phyloP scores from a whole-genome alignment of 169 alveolate species.

The Cryptosporidium xiaoi region DNA sequence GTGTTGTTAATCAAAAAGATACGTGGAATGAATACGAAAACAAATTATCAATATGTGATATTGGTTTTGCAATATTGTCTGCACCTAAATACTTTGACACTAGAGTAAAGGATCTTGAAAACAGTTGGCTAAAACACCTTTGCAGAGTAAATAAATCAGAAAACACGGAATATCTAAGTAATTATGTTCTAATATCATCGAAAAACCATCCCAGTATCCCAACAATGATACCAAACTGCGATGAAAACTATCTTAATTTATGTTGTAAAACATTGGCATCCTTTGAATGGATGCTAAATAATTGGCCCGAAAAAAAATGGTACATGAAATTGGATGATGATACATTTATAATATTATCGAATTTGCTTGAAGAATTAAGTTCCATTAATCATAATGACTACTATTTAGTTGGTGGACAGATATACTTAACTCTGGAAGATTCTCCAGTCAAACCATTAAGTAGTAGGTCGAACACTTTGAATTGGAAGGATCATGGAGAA shows the following conservation, averaged over 20 bases:
- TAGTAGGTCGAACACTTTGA: conserved; percentile 43
- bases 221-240: conserved; percentile 61
- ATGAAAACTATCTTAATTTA: conserved; percentile 49
- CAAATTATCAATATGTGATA: conserved; percentile 36
- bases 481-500: conserved; percentile 66
- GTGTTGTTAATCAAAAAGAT: background rate
- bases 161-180: conserved; percentile 1
- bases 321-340: conserved; percentile 73
- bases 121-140: conserved; percentile 65
- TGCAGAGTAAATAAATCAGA: conserved; percentile 1
- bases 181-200: conserved; percentile 45
- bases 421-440: conserved; percentile 62
- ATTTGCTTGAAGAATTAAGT: conserved; percentile 50
- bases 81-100: conserved; percentile 61
- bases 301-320: conserved; percentile 74
- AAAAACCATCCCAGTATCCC: conserved; percentile 24
- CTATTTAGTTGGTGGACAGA: conserved; percentile 60
- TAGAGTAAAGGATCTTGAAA: conserved; percentile 50
- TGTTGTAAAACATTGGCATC: conserved; percentile 73
- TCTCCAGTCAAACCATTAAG: conserved; percentile 7
- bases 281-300: conserved; percentile 52
- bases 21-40: background rate
- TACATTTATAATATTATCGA: conserved; percentile 40
- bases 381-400: conserved; percentile 14
- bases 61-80: conserved; percentile 70